Percentiles rank a stretch among this genome's conserved stretches.
Evolutionary conservation across 768 basidiomycete species (phyloP).

Genomic region (Russula sp.): DNA sequence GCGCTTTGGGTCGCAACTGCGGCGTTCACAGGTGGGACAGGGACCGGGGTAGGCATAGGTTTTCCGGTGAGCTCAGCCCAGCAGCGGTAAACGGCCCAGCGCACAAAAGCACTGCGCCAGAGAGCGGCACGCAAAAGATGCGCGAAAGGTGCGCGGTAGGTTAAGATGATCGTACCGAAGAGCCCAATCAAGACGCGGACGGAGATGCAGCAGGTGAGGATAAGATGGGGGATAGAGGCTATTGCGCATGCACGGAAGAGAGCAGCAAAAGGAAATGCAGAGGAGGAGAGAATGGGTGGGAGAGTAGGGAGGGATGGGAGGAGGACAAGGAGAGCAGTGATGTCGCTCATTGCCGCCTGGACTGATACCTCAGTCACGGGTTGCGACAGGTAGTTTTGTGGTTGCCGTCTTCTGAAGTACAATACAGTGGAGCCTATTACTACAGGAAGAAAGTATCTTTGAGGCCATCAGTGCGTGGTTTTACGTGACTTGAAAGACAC

Average conservation of each 20-base stretch:
- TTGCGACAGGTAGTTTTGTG: conserved; percentile 18
- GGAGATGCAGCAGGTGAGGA: conserved; percentile 55
- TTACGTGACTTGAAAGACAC: neutral
- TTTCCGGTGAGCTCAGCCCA: conserved; percentile 49
- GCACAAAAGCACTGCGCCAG: conserved; percentile 58
- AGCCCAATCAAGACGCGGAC: conserved; percentile 55
- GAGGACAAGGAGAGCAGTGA: conserved; percentile 56
- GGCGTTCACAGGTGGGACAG: conserved; percentile 29
- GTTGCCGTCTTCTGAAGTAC: conserved; percentile 26
- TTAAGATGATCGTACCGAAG: conserved; percentile 49
- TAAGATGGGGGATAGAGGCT: conserved; percentile 57
- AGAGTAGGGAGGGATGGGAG: conserved; percentile 37
- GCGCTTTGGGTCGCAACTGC: conserved; percentile 11
- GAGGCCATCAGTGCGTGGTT: neutral
- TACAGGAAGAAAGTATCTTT: conserved; percentile 58
- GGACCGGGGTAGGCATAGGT: conserved; percentile 37
- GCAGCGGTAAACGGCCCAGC: conserved; percentile 50
- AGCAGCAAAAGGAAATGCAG: conserved; percentile 28
- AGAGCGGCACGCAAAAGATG: conserved; percentile 46
- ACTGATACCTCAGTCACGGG: conserved; percentile 50
- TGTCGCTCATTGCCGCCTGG: conserved; percentile 50
- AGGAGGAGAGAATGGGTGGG: conserved; percentile 27
- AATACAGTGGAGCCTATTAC: conserved; percentile 36
- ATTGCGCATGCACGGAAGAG: conserved; percentile 51
- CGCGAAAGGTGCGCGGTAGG: conserved; percentile 65